phyloP scores from a whole-genome alignment of 1,284 basidiomycete species.

The Boletus calvinii region DNA sequence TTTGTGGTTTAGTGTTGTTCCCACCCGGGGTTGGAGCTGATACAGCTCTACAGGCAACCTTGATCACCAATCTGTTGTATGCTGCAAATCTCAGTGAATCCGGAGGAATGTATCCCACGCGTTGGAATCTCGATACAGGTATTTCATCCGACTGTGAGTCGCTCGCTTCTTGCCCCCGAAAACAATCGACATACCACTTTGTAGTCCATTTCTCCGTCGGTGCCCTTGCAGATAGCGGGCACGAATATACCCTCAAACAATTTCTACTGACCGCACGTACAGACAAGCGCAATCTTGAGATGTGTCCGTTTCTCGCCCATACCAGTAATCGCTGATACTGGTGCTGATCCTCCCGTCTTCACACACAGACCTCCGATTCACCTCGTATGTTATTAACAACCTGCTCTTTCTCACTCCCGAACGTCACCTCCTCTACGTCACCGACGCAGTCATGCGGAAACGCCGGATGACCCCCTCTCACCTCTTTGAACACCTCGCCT shows the following conservation, averaged over 20 bases:
- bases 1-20: constrained; percentile 26
- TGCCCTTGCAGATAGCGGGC: constrained; percentile 63
- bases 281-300: constrained; percentile 56
- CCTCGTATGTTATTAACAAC: constrained; percentile 59
- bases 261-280: constrained; percentile 61
- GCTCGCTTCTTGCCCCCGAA: background rate
- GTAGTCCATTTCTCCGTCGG: constrained; percentile 56
- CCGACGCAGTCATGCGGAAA: constrained; percentile 43
- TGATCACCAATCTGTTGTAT: constrained; percentile 48
- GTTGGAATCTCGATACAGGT: constrained; percentile 47
- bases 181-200: background rate
- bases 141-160: constrained; percentile 41
- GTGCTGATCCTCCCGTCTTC: background rate
- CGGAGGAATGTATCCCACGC: constrained; percentile 55
- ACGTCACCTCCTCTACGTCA: constrained; percentile 69
- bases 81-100: constrained; percentile 42
- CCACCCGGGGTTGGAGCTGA: background rate
- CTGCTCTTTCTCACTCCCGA: constrained; percentile 64
- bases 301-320: constrained; percentile 49
- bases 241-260: constrained; percentile 76
- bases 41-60: constrained; percentile 5
- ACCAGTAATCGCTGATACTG: background rate
- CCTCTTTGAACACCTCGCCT: constrained; percentile 72
- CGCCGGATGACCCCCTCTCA: constrained; percentile 41
- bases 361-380: constrained; percentile 55